Conservation (phyloP, 495 filamentous ascomycete species). For the Penicillium samsonianum region DNA sequence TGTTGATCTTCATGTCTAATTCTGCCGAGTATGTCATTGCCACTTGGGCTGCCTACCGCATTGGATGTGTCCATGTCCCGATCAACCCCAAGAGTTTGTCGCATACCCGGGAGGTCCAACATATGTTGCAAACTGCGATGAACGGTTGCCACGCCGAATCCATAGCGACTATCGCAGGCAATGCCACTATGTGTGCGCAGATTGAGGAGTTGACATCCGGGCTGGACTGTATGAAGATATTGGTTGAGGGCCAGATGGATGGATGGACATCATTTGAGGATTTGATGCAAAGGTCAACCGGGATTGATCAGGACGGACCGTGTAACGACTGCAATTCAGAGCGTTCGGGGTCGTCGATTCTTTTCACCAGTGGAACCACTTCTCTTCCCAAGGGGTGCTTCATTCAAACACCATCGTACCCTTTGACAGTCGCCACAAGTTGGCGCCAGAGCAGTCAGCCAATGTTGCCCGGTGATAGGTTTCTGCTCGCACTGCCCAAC, state of each 20-base stretch:
- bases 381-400: constrained; percentile 43
- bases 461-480: constrained; percentile 22
- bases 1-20: constrained; percentile 20
- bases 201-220: constrained; percentile 14
- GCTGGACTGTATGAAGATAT: constrained; percentile 13
- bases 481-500: constrained; percentile 34
- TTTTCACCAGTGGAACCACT: constrained; percentile 49
- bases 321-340: no score
- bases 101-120: constrained; percentile 14
- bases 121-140: constrained; percentile 23
- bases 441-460: constrained; percentile 3
- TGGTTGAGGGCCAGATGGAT: constrained; percentile 13
- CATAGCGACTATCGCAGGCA: constrained; percentile 12
- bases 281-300: no score
- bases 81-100: constrained; percentile 17
- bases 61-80: constrained; percentile 21
- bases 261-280: constrained; percentile 19
- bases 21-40: constrained; percentile 24
- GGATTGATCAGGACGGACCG: no score
- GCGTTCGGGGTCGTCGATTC: no score
- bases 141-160: background rate
- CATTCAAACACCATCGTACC: constrained; percentile 13
- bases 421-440: background rate
- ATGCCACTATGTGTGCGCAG: constrained; percentile 2
- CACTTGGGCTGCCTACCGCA: constrained; percentile 21